Evolutionary conservation across 495 filamentous ascomycete species (phyloP), one percentile per base, ranked within the genome.

Genomic region (Parathielavia appendiculata): DNA sequence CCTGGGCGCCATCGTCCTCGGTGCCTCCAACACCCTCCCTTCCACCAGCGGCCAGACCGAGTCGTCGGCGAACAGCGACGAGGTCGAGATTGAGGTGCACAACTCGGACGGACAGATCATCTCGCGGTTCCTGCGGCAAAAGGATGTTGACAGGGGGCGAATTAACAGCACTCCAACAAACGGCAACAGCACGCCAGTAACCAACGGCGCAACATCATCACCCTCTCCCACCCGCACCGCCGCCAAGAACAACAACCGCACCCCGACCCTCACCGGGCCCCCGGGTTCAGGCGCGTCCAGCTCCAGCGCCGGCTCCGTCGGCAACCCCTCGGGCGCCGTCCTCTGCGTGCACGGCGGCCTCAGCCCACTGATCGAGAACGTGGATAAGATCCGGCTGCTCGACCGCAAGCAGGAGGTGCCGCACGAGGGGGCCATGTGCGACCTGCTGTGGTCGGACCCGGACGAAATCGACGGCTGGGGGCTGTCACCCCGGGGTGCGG

Each of bases 401-500:
- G 93, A 98, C 72, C 85, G 93, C 44, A 98, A 97, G 72, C 93
- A 98, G 73, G 93, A 98, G 72, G 93, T 98, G 4, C 93, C 93
- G 0, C 93, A 98, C 71, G 93, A 98, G 77, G 93, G 93, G 52
- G 90, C 93, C 63, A 98, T 98, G 93, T 98, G 93, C 71, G 93
- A 98, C 74, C 77, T 98, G 6, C 80, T 98, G 14, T 98, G 93
- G 93, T 95, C 90, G 6, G 93, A 98, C 72, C 93, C 93, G 1
- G 93, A 98, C 71, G 93, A 97, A 63, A 97, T 98, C 63, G 92
- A 97, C 69, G 93, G 92, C 46, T 98, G 93, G 93, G 93, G 93
- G 1, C 74, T 97, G 13, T 95, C 90, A 19, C 93, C 93, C 0
- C 89, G 93, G 41, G 93, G 93, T 11, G 93, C 93, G 0, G 93